Conservation (phyloP, 805 yeast species). For the Suhomyces pyralidae region DNA sequence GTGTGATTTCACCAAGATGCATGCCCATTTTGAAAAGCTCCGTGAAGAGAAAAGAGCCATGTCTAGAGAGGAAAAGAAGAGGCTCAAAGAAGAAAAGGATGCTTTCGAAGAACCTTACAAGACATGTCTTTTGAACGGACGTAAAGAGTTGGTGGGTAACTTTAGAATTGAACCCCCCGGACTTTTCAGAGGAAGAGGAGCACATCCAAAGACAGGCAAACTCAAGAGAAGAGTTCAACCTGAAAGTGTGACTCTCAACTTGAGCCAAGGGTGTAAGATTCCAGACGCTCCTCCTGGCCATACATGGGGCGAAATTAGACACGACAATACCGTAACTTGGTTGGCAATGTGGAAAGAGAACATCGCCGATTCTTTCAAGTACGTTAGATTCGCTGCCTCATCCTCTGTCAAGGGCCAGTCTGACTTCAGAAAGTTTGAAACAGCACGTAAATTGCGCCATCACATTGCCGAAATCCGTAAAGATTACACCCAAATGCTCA, state of each 20-base stretch:
- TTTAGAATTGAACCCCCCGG: slow-evolving; percentile 97
- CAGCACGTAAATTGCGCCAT: slow-evolving; percentile 78
- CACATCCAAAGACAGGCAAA: slow-evolving; percentile 94
- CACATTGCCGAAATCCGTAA: slow-evolving; percentile 70
- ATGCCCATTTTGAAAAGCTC: slow-evolving; percentile 62
- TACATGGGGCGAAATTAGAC: slow-evolving; percentile 83
- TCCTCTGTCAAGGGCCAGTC: slow-evolving; percentile 89
- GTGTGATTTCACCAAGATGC: slow-evolving; percentile 78
- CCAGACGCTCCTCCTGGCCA: slow-evolving; percentile 89
- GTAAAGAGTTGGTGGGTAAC: slow-evolving; percentile 90
- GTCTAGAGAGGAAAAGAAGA: slow-evolving; percentile 72
- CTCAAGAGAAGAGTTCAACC: slow-evolving; percentile 83
- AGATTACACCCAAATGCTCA: slow-evolving; percentile 69
- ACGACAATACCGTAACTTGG: slow-evolving; percentile 92
- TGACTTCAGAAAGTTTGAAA: slow-evolving; percentile 89
- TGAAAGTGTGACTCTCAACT: slow-evolving; percentile 82
- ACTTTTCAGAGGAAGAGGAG: slow-evolving; percentile 92
- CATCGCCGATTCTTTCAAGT: slow-evolving; percentile 76
- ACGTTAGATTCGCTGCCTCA: slow-evolving; percentile 86
- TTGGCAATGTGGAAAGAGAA: slow-evolving; percentile 97
- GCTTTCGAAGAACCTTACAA: slow-evolving; percentile 76
- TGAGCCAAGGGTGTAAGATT: slow-evolving; percentile 65
- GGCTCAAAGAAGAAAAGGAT: slow-evolving; percentile 68
- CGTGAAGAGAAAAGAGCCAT: slow-evolving; percentile 71
- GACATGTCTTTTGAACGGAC: slow-evolving; percentile 77